Percentiles rank a stretch among this genome's conserved stretches.
These are phyloP conservation scores for Limonium bicolor DNA, from an alignment of 148 eudicot genomes.

Conservation along the genomic window DNA sequence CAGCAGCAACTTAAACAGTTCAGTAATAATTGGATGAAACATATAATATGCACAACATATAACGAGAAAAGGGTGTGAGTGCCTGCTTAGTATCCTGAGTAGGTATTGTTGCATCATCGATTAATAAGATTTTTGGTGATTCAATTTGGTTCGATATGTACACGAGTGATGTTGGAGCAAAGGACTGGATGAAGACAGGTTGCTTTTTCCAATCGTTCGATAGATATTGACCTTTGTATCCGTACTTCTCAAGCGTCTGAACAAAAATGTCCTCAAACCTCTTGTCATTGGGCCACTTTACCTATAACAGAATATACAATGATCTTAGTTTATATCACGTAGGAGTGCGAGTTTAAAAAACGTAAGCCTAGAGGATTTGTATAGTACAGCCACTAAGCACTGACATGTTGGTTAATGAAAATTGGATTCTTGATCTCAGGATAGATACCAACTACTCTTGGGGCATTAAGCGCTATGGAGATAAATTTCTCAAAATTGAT, in stretches of 20 bases:
- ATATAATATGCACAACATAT: no score
- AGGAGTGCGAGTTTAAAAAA: background rate
- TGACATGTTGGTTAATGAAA: conserved; percentile 66
- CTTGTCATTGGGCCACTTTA: conserved; percentile 74
- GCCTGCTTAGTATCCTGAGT: conserved; percentile 97
- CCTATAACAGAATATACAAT: conserved; percentile 23
- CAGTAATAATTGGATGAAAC: no score
- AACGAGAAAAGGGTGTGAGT: background rate
- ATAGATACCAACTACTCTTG: conserved; percentile 89
- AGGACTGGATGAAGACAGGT: conserved; percentile 88
- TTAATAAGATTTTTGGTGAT: conserved; percentile 66
- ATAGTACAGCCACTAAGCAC: no score
- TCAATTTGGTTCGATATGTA: conserved; percentile 59
- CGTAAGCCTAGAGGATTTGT: background rate
- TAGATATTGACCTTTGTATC: conserved; percentile 68
- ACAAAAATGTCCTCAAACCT: conserved; percentile 73
- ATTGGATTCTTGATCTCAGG: conserved; percentile 92
- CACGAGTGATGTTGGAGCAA: conserved; percentile 76
- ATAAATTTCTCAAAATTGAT: conserved; percentile 88
- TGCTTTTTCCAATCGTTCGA: conserved; percentile 71
- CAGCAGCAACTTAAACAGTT: background rate
- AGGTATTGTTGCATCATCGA: conserved; percentile 37
- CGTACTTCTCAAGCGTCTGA: conserved; percentile 59
- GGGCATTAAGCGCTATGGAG: conserved; percentile 73
- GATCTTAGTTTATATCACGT: background rate